Evolutionary conservation across 2,329 filamentous ascomycete species (phyloP).

Genomic region (Pyrenophora tritici-repentis): DNA sequence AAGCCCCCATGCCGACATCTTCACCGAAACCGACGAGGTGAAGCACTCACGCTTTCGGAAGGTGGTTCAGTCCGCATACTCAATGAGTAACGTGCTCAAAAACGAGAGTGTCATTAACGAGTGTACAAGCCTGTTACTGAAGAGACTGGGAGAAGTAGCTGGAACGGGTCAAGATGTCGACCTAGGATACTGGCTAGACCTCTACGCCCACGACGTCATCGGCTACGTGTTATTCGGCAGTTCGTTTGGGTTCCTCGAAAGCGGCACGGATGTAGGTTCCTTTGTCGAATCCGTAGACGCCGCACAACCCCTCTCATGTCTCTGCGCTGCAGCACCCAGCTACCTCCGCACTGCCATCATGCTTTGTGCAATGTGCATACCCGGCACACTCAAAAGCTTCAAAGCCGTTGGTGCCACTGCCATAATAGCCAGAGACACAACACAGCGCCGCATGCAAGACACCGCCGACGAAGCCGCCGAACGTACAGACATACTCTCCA

Average conservation of each 20-base stretch:
- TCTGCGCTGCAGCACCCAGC: conserved; percentile 34
- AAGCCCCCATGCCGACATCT: conserved; percentile 26
- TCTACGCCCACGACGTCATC: conserved; percentile 47
- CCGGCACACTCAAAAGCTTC: conserved; percentile 28
- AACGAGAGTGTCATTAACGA: conserved; percentile 31
- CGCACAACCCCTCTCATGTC: conserved; percentile 39
- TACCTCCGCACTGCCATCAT: conserved; percentile 40
- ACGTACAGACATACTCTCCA: conserved; percentile 11
- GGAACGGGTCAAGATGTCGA: conserved; percentile 25
- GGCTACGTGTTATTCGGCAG: conserved; percentile 50
- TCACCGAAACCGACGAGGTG: conserved; percentile 25
- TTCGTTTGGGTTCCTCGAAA: conserved; percentile 51
- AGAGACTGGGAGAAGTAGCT: conserved; percentile 25
- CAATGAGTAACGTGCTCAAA: conserved; percentile 49
- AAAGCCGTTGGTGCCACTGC: conserved; percentile 34
- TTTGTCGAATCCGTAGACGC: conserved; percentile 47
- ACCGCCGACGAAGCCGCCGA: conserved; percentile 20
- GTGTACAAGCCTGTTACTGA: conserved; percentile 29
- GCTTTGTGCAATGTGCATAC: conserved; percentile 24
- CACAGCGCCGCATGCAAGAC: conserved; percentile 15
- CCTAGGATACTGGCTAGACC: conserved; percentile 35
- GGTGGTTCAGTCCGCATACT: conserved; percentile 41
- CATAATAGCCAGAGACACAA: conserved; percentile 13
- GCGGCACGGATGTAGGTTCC: conserved; percentile 46
- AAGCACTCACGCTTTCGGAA: conserved; percentile 23